These are phyloP conservation scores for Aspergillus funiculosus DNA, from an alignment of 495 filamentous ascomycete species.

Conservation along the genomic window DNA sequence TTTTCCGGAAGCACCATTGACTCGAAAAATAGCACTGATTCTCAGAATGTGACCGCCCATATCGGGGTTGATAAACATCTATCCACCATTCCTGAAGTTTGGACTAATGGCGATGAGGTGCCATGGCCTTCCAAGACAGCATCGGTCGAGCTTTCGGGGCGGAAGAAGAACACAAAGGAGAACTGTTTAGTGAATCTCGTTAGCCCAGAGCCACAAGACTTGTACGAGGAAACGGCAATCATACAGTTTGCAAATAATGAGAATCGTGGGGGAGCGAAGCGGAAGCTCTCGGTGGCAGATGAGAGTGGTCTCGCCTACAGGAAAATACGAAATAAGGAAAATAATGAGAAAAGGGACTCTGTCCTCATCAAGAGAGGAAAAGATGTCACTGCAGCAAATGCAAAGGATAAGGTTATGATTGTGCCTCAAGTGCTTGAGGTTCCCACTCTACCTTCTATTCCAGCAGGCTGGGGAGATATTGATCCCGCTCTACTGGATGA, in stretches of 20 bases:
- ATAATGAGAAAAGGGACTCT: neutral
- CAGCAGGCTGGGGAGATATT: conserved; percentile 30
- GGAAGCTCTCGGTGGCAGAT: conserved; percentile 1
- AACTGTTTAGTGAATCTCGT: neutral
- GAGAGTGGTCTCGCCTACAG: too few species aligned
- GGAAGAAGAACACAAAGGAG: neutral
- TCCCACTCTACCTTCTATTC: conserved; percentile 1
- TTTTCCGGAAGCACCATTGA: conserved; percentile 14
- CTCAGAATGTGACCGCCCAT: neutral
- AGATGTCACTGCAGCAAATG: neutral
- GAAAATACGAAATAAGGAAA: neutral
- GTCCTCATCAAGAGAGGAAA: neutral
- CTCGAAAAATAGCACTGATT: neutral
- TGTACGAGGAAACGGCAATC: neutral
- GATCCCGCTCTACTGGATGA: conserved; percentile 33
- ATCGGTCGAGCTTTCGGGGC: neutral
- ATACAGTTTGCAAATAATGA: neutral
- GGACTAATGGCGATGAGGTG: neutral
- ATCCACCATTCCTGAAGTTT: neutral
- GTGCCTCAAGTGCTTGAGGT: neutral
- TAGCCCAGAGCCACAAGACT: conserved; percentile 6
- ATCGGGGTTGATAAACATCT: neutral
- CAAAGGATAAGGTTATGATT: neutral
- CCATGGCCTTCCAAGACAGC: too few species aligned
- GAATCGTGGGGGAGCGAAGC: neutral